Conservation (phyloP, 2,329 filamentous ascomycete genomes). For the Tolypocladium ovalisporum region DNA sequence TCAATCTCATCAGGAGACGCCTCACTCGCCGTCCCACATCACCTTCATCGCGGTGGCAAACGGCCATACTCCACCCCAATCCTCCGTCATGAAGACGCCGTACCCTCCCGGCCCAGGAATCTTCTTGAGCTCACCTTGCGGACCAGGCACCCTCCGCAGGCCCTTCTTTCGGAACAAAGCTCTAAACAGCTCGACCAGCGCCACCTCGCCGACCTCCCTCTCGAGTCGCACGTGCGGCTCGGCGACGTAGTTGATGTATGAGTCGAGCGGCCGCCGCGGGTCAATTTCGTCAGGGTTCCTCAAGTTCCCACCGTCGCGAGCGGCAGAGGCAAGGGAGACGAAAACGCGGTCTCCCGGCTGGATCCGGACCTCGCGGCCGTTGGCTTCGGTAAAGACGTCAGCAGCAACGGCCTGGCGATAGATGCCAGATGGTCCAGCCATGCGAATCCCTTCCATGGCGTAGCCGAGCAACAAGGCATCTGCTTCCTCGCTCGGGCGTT, state of each 20-base stretch:
- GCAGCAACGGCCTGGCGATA: constrained; percentile 42
- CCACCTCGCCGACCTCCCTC: constrained; percentile 46
- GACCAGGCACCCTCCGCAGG: constrained; percentile 48
- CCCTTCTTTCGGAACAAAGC: constrained; percentile 50
- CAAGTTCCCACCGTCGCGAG: constrained; percentile 47
- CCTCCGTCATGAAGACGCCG: constrained; percentile 53
- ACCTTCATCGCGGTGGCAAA: constrained; percentile 45
- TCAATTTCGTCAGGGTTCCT: constrained; percentile 49
- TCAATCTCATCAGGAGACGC: not conserved
- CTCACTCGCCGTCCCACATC: constrained; percentile 27
- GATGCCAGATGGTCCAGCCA: constrained; percentile 51
- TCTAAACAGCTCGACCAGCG: constrained; percentile 58
- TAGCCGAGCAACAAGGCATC: constrained; percentile 59
- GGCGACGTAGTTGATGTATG: constrained; percentile 53
- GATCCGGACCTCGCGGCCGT: constrained; percentile 39
- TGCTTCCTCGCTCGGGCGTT: constrained; percentile 41
- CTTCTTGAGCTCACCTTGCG: constrained; percentile 58
- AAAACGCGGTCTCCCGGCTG: constrained; percentile 50
- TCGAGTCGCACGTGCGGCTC: constrained; percentile 55
- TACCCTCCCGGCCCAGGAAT: constrained; percentile 43
- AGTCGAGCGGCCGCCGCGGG: constrained; percentile 50
- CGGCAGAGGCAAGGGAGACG: constrained; percentile 47
- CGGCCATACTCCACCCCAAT: constrained; percentile 41
- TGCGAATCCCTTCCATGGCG: constrained; percentile 59
- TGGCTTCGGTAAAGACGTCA: constrained; percentile 37